Percentiles rank a stretch among this genome's conserved stretches.
These are phyloP conservation scores for Penicillium simplicissimum DNA, from an alignment of 495 filamentous ascomycete species.

Conservation along the genomic window DNA sequence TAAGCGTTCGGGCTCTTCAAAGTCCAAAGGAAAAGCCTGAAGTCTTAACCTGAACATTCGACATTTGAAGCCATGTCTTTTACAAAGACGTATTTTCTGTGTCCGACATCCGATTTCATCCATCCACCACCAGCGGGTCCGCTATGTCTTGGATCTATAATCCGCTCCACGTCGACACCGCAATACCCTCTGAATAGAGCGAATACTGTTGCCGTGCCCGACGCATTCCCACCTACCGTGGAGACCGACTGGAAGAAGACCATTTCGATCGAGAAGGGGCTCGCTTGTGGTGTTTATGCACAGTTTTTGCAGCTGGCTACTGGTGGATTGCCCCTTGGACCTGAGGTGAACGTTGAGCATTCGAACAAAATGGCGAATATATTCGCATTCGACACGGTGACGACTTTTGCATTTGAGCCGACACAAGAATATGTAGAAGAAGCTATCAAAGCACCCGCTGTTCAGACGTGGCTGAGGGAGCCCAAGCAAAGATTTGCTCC, in stretches of 20 bases:
- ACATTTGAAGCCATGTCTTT: slow-evolving; percentile 20
- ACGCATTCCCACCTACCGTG: slow-evolving; percentile 27
- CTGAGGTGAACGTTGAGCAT: slow-evolving; percentile 26
- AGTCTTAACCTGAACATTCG: no score
- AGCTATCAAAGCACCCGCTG: slow-evolving; percentile 31
- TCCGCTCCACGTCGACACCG: slow-evolving; percentile 34
- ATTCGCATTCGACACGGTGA: slow-evolving; percentile 31
- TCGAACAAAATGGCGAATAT: slow-evolving; percentile 18
- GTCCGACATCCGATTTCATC: slow-evolving; percentile 37
- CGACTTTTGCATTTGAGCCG: slow-evolving; percentile 31
- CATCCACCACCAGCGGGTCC: slow-evolving; percentile 31
- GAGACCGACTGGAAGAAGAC: slow-evolving; percentile 36
- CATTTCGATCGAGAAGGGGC: slow-evolving; percentile 25
- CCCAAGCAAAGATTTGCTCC: slow-evolving; percentile 28
- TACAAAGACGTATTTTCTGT: slow-evolving; percentile 29
- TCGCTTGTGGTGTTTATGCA: slow-evolving; percentile 32
- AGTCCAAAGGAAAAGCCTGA: no score
- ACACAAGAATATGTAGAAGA: slow-evolving; percentile 29
- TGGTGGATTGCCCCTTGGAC: slow-evolving; percentile 22
- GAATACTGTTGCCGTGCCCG: slow-evolving; percentile 23
- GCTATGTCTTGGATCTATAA: slow-evolving; percentile 37
- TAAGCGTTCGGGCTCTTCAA: no score
- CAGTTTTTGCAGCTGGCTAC: slow-evolving; percentile 36
- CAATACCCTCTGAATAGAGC: slow-evolving; percentile 32
- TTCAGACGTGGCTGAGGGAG: slow-evolving; percentile 31